A percentile compares a stretch with the other conserved stretches of the same genome.
phyloP scores from a whole-genome alignment of 495 filamentous ascomycete species.

The Hypomontagnella monticulosa region DNA sequence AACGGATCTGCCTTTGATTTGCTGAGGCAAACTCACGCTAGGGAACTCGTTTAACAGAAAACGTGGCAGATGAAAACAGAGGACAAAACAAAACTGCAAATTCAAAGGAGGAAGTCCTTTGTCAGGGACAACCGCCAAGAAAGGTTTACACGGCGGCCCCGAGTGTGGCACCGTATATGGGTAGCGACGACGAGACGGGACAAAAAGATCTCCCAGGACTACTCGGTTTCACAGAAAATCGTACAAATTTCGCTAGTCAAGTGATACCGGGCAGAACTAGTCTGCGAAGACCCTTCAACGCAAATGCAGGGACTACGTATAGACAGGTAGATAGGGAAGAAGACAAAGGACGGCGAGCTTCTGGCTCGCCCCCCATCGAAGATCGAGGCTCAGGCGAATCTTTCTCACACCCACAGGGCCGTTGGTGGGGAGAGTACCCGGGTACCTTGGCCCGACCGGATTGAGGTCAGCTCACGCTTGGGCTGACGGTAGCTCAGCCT shows the following conservation, averaged over 20 bases:
- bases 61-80: constrained; percentile 14
- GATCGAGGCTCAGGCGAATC: constrained; percentile 25
- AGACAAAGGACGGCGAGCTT: constrained; percentile 29
- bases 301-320: constrained; percentile 4
- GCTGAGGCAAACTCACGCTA: constrained; percentile 1
- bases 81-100: constrained; percentile 15
- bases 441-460: constrained; percentile 11
- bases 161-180: constrained; percentile 13
- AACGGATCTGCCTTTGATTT: constrained; percentile 13
- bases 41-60: constrained; percentile 4
- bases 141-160: constrained; percentile 25
- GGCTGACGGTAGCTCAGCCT: constrained; percentile 27
- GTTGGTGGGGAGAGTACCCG: constrained; percentile 7
- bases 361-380: constrained; percentile 9
- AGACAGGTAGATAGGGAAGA: constrained; percentile 7
- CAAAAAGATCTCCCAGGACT: constrained; percentile 31
- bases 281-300: constrained; percentile 11
- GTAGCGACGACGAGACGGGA: constrained; percentile 6
- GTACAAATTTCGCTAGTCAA: constrained; percentile 25
- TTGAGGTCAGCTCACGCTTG: constrained; percentile 26
- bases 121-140: constrained; percentile 14
- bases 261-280: constrained; percentile 18
- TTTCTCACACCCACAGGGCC: constrained; percentile 12
- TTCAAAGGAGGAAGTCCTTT: constrained; percentile 19
- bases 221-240: neutral